These are phyloP conservation scores for Stellera chamaejasme DNA, from an alignment of 345 rosid species.

Conservation along the genomic window DNA sequence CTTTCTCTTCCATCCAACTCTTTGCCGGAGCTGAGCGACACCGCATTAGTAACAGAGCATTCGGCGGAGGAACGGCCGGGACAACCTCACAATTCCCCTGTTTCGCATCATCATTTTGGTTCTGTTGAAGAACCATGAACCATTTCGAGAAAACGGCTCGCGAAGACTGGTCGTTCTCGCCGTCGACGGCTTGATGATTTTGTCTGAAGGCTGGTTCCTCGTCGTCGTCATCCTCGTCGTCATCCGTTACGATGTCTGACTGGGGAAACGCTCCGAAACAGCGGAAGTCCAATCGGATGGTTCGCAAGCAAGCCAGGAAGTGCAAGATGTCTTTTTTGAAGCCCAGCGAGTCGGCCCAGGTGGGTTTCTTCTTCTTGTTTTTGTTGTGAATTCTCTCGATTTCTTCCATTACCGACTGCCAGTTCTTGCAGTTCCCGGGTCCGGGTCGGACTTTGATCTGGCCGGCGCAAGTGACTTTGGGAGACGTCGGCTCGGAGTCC, in stretches of 20 bases:
- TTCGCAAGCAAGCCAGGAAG: conserved; percentile 57
- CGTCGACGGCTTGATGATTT: neutral
- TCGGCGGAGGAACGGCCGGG: conserved; percentile 64
- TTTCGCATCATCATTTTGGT: conserved; percentile 20
- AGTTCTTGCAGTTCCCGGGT: conserved; percentile 48
- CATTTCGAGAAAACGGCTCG: conserved; percentile 64
- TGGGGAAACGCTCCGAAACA: conserved; percentile 65
- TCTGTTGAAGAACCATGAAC: conserved; percentile 67
- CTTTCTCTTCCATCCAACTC: conserved; percentile 28
- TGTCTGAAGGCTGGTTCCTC: conserved; percentile 16
- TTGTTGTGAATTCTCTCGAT: conserved; percentile 49
- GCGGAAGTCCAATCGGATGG: conserved; percentile 45
- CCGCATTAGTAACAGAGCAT: conserved; percentile 73
- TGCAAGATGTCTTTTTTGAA: conserved; percentile 67
- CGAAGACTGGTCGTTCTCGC: conserved; percentile 23
- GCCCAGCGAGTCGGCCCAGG: conserved; percentile 50
- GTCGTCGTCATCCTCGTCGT: conserved; percentile 37
- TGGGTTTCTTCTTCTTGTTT: conserved; percentile 25
- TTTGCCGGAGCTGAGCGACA: conserved; percentile 80
- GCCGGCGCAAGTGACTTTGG: conserved; percentile 87
- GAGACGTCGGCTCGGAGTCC: conserved; percentile 69
- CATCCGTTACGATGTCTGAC: conserved; percentile 31
- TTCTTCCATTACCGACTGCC: conserved; percentile 79
- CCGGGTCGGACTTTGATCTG: conserved; percentile 85
- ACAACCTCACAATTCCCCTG: conserved; percentile 3